Conservation (phyloP, 2,329 filamentous ascomycete species). For the Samsoniella hepiali region DNA sequence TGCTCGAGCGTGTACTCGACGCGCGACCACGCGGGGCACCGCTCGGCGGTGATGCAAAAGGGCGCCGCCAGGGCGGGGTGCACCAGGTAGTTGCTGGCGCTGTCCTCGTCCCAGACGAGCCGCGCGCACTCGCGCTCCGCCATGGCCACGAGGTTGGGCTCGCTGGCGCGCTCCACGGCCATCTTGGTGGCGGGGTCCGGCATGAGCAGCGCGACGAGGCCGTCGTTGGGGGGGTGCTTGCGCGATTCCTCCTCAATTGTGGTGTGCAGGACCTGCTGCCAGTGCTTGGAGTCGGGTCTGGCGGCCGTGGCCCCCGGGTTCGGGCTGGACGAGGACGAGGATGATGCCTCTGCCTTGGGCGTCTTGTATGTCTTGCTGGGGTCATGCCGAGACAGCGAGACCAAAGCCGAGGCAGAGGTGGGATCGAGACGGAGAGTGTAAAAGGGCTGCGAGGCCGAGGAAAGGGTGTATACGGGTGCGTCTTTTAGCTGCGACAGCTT, state of each 20-base stretch:
- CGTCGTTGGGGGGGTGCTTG: slow-evolving; percentile 55
- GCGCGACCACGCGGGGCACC: slow-evolving; percentile 56
- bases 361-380: slow-evolving; percentile 56
- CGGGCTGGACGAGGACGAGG: slow-evolving; percentile 26
- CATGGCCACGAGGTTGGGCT: slow-evolving; percentile 56
- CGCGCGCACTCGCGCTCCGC: slow-evolving; percentile 68
- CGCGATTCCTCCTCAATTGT: slow-evolving; percentile 55
- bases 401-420: slow-evolving; percentile 59
- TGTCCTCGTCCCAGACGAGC: slow-evolving; percentile 68
- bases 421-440: slow-evolving; percentile 64
- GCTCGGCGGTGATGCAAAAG: slow-evolving; percentile 58
- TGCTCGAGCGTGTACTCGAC: slow-evolving; percentile 65
- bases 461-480: slow-evolving; percentile 64
- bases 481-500: slow-evolving; percentile 54
- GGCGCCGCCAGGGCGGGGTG: slow-evolving; percentile 62
- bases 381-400: slow-evolving; percentile 58
- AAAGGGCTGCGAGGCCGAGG: slow-evolving; percentile 59
- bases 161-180: slow-evolving; percentile 58
- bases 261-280: slow-evolving; percentile 57
- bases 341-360: slow-evolving; percentile 30
- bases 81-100: slow-evolving; percentile 56
- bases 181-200: slow-evolving; percentile 62
- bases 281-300: slow-evolving; percentile 44
- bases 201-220: slow-evolving; percentile 66
- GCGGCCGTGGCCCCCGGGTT: slow-evolving; percentile 31